Conservation (phyloP, 1,284 basidiomycete genomes). For the Vanrija humicola region DNA sequence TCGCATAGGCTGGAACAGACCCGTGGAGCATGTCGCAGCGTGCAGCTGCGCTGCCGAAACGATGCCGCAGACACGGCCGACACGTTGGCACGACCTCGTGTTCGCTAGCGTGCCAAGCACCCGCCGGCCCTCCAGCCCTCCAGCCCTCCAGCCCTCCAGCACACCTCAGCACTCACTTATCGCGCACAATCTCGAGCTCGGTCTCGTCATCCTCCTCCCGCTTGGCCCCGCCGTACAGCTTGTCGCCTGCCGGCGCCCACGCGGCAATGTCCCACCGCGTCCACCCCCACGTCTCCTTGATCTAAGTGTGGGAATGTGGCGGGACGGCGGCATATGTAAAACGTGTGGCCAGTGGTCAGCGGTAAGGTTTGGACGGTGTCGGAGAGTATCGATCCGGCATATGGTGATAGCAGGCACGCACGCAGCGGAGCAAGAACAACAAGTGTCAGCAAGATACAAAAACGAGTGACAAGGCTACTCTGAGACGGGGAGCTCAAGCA, state of each 20-base stretch:
- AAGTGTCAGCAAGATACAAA: background rate
- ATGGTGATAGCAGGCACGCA: background rate
- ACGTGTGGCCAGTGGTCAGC: background rate
- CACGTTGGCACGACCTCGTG: too few species aligned
- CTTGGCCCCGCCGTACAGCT: slow-evolving; percentile 18
- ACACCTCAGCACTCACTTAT: slow-evolving; percentile 51
- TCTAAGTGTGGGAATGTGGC: slow-evolving; percentile 47
- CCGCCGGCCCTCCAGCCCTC: too few species aligned
- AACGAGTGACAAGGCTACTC: too few species aligned
- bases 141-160: too few species aligned
- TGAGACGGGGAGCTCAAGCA: too few species aligned
- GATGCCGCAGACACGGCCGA: too few species aligned
- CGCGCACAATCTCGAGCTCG: slow-evolving; percentile 52
- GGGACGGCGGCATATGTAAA: background rate
- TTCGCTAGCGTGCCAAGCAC: too few species aligned
- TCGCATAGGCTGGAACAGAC: background rate
- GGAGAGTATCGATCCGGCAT: background rate
- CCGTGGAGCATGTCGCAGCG: background rate
- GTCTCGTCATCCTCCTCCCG: slow-evolving; percentile 50
- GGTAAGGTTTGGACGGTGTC: background rate
- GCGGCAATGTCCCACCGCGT: slow-evolving; percentile 60
- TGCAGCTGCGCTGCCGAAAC: background rate
- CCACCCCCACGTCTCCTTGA: slow-evolving; percentile 72
- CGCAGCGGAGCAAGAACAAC: background rate
- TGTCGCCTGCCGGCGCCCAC: slow-evolving; percentile 55